Conservation (phyloP, 1,139 yeast species). For the Waltiozyma sp. region DNA sequence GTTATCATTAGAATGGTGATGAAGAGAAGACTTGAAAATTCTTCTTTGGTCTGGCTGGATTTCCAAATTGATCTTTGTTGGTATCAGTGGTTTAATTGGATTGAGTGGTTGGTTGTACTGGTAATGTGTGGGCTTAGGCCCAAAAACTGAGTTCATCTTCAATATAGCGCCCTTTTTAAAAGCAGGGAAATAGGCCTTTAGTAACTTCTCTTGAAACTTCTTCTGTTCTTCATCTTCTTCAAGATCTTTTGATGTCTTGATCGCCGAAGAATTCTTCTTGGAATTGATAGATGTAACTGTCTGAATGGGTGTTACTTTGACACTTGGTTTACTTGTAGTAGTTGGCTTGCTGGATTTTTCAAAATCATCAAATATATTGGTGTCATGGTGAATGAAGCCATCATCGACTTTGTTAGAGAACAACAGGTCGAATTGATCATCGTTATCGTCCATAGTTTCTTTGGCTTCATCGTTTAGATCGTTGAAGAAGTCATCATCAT, state of each 20-base stretch:
- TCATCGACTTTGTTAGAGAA: conserved; percentile 29
- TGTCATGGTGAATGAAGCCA: conserved; percentile 22
- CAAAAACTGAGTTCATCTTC: conserved; percentile 57
- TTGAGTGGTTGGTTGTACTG: conserved; percentile 39
- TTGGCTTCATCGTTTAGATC: conserved; percentile 27
- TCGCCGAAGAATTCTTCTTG: background rate
- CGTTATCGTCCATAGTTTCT: conserved; percentile 26
- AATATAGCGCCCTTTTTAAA: conserved; percentile 46
- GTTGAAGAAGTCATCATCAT: conserved; percentile 28
- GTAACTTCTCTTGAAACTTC: conserved; percentile 17
- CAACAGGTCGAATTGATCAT: conserved; percentile 38
- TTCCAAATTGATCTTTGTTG: conserved; percentile 41
- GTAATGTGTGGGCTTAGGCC: conserved; percentile 48
- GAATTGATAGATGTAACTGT: background rate
- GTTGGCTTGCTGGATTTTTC: conserved; percentile 6
- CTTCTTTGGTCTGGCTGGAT: conserved; percentile 37
- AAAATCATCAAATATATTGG: conserved; percentile 12
- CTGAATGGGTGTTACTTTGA: too few relatives aligned
- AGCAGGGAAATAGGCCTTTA: conserved; percentile 49
- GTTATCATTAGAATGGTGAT: conserved; percentile 4
- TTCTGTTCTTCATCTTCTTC: conserved; percentile 16
- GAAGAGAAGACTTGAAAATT: conserved; percentile 27
- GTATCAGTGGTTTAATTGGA: conserved; percentile 48
- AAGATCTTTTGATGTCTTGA: background rate
- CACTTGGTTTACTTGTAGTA: background rate